phyloP scores from a whole-genome alignment of 2,329 filamentous ascomycete genomes.

The Emericellopsis atlantica region DNA sequence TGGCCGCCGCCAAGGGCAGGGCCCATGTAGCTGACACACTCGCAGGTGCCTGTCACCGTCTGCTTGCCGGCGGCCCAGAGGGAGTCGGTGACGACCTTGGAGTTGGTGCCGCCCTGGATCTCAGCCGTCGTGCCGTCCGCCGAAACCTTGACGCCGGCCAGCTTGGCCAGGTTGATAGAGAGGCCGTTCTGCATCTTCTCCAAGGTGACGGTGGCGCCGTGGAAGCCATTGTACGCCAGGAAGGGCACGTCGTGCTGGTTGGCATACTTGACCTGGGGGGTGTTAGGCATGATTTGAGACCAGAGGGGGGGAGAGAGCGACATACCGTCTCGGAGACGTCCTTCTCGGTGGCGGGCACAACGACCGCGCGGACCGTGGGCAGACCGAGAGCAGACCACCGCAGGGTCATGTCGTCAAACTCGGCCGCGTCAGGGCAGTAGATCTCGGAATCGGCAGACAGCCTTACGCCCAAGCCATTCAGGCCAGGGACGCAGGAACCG shows the following conservation, averaged over 20 bases:
- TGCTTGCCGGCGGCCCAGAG: conserved; percentile 31
- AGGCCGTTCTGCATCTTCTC: conserved; percentile 35
- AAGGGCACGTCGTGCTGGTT: conserved; percentile 33
- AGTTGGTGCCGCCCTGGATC: conserved; percentile 26
- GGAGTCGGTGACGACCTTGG: conserved; percentile 22
- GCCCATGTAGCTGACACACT: conserved; percentile 34
- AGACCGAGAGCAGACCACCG: conserved; percentile 31
- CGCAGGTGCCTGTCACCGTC: conserved; percentile 36
- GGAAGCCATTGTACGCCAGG: conserved; percentile 37
- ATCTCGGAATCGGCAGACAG: conserved; percentile 26
- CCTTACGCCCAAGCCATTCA: conserved; percentile 9
- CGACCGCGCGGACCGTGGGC: conserved; percentile 30
- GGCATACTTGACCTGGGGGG: conserved; percentile 25
- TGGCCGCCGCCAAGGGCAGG: conserved; percentile 45
- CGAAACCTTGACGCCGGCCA: conserved; percentile 26
- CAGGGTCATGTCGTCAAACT: conserved; percentile 21
- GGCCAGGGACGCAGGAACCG: no score
- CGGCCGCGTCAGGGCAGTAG: conserved; percentile 25
- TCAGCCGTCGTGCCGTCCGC: conserved; percentile 22
- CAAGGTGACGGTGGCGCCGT: conserved; percentile 36
- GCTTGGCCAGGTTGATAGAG: conserved; percentile 31
- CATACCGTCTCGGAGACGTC: conserved; percentile 34
- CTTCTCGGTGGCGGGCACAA: conserved; percentile 30
- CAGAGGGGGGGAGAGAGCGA: no score
- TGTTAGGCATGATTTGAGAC: no score